Percentiles rank a stretch among this genome's conserved stretches.
These are phyloP conservation scores for Withania somnifera DNA, from an alignment of 305 asterid species.

Conservation along the genomic window DNA sequence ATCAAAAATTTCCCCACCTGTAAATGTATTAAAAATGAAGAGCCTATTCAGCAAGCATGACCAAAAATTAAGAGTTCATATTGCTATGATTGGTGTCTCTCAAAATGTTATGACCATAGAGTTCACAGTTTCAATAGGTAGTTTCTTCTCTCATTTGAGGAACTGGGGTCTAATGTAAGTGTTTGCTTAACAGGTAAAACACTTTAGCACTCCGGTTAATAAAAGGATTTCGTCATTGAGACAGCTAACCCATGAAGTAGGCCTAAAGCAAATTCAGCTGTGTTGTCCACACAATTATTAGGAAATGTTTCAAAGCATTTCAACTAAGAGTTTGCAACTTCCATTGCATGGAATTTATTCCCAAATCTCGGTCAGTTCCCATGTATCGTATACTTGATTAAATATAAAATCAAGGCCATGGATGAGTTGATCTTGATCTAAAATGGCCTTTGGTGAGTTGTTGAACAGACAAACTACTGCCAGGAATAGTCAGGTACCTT, in stretches of 20 bases:
- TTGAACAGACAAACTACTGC: neutral
- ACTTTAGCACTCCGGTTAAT: neutral
- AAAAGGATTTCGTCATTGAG: neutral
- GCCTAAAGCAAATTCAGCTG: neutral
- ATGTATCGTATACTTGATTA: neutral
- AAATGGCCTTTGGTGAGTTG: neutral
- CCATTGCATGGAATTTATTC: neutral
- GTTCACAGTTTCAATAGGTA: neutral
- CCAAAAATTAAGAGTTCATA: neutral
- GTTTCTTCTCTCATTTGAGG: neutral
- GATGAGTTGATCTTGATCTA: neutral
- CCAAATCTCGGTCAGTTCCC: neutral
- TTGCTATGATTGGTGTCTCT: neutral
- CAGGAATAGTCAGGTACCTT: conserved; percentile 34
- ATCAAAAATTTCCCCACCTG: conserved; percentile 78
- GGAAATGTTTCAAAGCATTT: neutral
- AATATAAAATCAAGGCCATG: neutral
- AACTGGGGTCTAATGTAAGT: neutral
- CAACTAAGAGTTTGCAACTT: neutral
- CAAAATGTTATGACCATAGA: neutral
- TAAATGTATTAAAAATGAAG: conserved; percentile 19
- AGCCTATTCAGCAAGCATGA: neutral
- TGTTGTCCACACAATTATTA: neutral
- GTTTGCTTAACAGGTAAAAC: neutral
- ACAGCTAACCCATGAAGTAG: neutral